Evolutionary conservation across 352 stramenopile species (phyloP).

Genomic region (Pythium guiyangense): DNA sequence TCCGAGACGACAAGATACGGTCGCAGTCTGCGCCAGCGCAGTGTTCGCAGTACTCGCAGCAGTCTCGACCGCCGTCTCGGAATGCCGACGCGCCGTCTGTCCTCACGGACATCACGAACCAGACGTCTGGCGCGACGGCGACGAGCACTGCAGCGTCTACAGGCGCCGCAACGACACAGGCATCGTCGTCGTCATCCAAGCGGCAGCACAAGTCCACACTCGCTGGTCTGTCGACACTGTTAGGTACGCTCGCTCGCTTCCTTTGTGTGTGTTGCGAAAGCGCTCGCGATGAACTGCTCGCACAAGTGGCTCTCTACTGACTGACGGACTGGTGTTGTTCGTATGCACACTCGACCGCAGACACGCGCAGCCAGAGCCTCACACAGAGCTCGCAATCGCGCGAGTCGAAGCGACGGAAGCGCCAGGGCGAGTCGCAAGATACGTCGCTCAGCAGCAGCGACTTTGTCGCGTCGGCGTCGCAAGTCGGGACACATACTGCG

Average conservation of each 20-base stretch:
- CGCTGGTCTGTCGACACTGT: no score
- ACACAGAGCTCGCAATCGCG: conserved; percentile 1
- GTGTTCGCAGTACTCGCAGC: conserved; percentile 7
- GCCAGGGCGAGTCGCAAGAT: conserved; percentile 5
- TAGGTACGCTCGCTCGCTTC: not conserved
- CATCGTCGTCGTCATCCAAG: not conserved
- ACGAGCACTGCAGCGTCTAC: not conserved
- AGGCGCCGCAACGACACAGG: not conserved
- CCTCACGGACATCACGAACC: conserved; percentile 67
- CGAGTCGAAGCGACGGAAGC: conserved; percentile 9
- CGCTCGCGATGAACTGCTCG: not conserved
- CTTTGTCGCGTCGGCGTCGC: conserved; percentile 1
- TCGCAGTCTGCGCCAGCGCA: conserved; percentile 6
- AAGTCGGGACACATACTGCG: conserved; percentile 20
- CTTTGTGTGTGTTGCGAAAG: not conserved
- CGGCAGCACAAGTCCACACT: conserved; percentile 3
- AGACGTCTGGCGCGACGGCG: conserved; percentile 4
- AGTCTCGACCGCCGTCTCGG: conserved; percentile 15
- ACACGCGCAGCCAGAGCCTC: not conserved
- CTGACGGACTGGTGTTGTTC: no score
- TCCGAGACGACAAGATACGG: conserved; percentile 10
- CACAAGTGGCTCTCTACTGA: not conserved
- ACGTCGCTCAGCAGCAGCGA: conserved; percentile 5
- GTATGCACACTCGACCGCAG: not conserved
- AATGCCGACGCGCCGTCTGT: conserved; percentile 16